Evolutionary conservation across 2,329 filamentous ascomycete species (phyloP), one percentile per base, ranked within the genome.

Genomic region (Periconia digitata): DNA sequence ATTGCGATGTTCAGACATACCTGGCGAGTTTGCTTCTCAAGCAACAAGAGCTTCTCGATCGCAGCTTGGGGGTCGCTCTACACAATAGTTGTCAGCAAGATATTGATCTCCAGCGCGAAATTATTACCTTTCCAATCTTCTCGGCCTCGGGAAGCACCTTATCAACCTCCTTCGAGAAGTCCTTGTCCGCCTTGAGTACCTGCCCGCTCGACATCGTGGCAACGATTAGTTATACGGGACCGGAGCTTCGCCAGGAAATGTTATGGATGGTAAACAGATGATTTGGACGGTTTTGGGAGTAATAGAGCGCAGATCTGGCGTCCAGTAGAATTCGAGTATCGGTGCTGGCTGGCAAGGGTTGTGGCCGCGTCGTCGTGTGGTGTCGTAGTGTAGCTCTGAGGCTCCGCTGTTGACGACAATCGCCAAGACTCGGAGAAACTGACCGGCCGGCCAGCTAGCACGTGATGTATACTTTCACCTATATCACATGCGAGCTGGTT

Each of bases 21-120:
- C 83, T 99, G 94, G 78, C 94, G 87, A 60, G 94, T 90, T 79
- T 97, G 92, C 79, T 99, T 99, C 82, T 99, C 94, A 55, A 99
- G 80, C 38, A 80, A 79, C 49, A 91, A 80, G 62, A 99, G 87
- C 81, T 96, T 96, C 76, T 99, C 94, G 69, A 99, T 87, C 49
- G 92, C 92, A 52, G 82, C 86, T 73, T 90, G 85, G 49, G 95
- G 81, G 74, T 96, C 89, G 66, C 79, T 84, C 86, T 88, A 35
- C 13, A 40, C 21, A 16, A 29, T 15, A 32, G 3, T 17, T 8
- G 18, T 60, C 59, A 65, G 69, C 60, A 61, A 44, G 8, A 16
- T 17, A 10, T 38, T 29, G 12, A 42, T 39, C 40, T n/a, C n/a
- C 2, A 5, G 10, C 7, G 22, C 45, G 15, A 20, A n/a, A 8